Conservation (phyloP, 768 basidiomycete species). For the Tricholoma bakamatsutake region DNA sequence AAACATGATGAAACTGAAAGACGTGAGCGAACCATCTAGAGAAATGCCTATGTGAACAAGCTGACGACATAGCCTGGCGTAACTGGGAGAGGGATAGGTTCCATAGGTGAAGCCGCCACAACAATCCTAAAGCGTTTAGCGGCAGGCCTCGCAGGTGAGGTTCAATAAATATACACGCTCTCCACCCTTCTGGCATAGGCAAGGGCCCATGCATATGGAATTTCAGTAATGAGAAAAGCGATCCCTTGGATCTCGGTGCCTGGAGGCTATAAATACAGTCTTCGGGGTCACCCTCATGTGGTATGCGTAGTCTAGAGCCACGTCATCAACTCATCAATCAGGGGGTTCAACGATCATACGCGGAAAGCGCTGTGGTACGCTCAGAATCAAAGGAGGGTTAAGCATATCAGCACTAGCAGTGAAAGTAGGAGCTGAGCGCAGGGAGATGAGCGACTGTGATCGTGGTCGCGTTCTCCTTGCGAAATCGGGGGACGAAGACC, state of each 20-base stretch:
- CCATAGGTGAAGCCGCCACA: background rate
- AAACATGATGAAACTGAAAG: background rate
- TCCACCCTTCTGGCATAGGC: background rate
- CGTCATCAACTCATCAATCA: background rate
- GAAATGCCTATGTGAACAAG: background rate
- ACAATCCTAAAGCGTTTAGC: background rate
- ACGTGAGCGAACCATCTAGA: background rate
- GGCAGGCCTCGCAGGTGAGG: background rate
- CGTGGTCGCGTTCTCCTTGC: constrained; percentile 3
- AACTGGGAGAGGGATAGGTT: background rate
- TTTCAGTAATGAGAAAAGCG: constrained; percentile 6
- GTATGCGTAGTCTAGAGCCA: background rate
- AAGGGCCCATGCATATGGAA: constrained; percentile 6
- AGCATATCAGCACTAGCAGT: background rate
- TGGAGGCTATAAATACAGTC: constrained; percentile 14
- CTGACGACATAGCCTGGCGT: background rate
- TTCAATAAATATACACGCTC: background rate
- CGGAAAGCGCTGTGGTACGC: background rate
- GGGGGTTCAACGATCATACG: background rate
- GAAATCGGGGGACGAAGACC: constrained; percentile 9
- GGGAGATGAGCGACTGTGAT: background rate
- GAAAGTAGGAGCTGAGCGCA: background rate
- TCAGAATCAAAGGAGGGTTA: background rate
- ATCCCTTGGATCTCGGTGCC: constrained; percentile 9
- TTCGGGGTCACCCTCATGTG: background rate